A percentile compares a stretch with the other conserved stretches of the same genome.
Evolutionary conservation across 345 rosid species (phyloP).

Genomic region (Rhodomyrtus tomentosa): DNA sequence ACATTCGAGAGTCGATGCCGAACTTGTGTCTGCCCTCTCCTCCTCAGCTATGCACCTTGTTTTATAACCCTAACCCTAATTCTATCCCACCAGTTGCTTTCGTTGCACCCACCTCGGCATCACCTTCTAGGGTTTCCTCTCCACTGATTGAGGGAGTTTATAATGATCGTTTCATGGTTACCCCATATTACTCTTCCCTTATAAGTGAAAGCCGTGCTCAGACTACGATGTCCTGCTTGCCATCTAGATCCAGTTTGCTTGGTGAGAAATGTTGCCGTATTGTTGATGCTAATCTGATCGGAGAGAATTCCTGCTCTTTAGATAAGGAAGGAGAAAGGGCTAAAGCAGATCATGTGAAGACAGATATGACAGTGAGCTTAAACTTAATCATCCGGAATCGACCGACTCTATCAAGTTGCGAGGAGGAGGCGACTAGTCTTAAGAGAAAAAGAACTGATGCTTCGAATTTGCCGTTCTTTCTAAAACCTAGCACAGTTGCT

Average conservation of each 20-base stretch:
- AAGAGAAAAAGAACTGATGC: constrained; percentile 42
- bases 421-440: constrained; percentile 19
- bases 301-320: constrained; percentile 22
- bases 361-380: constrained; percentile 51
- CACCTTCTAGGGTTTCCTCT: constrained; percentile 39
- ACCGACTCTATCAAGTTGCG: constrained; percentile 14
- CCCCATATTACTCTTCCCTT: constrained; percentile 20
- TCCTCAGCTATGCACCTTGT: constrained; percentile 29
- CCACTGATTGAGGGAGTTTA: constrained; percentile 12
- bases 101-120: constrained; percentile 16
- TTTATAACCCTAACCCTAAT: constrained; percentile 60
- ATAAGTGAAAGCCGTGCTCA: constrained; percentile 10
- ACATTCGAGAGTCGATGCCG: constrained; percentile 11
- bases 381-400: constrained; percentile 41
- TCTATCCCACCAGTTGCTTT: constrained; percentile 10
- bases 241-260: constrained; percentile 14
- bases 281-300: constrained; percentile 16
- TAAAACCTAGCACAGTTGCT: constrained; percentile 26
- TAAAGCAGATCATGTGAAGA: constrained; percentile 25
- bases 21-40: constrained; percentile 26
- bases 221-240: constrained; percentile 14
- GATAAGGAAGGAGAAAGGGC: constrained; percentile 13
- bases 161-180: constrained; percentile 4
- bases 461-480: constrained; percentile 28
- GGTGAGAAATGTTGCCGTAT: constrained; percentile 6